Percentiles rank a stretch among this genome's conserved stretches.
These are phyloP conservation scores for Aureobasidium sp. DNA, from an alignment of 2,329 filamentous ascomycete genomes.

Conservation along the genomic window DNA sequence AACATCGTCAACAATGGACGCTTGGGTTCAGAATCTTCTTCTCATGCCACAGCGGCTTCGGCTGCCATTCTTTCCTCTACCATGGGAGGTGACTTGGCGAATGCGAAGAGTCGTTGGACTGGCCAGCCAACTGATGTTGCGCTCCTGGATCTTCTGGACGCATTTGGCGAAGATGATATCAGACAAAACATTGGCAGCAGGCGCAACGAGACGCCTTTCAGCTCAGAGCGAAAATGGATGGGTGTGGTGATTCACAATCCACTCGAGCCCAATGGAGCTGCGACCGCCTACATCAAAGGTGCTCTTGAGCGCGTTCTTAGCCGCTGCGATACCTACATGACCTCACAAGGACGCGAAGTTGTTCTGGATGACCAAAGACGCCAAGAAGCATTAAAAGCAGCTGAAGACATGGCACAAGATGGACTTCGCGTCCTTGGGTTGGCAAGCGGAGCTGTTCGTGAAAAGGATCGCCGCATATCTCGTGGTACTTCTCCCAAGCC, in stretches of 20 bases:
- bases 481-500: conserved; percentile 32
- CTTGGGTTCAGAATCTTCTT: conserved; percentile 62
- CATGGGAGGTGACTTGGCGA: conserved; percentile 52
- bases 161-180: conserved; percentile 84
- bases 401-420: conserved; percentile 79
- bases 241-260: conserved; percentile 70
- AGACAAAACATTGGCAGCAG: conserved; percentile 78
- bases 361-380: conserved; percentile 70
- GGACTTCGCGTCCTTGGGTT: conserved; percentile 89
- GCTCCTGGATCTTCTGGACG: conserved; percentile 88
- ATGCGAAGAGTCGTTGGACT: conserved; percentile 80
- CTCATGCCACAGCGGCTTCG: conserved; percentile 57
- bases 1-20: conserved; percentile 96
- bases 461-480: conserved; percentile 27
- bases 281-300: conserved; percentile 92
- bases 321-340: conserved; percentile 85
- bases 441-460: conserved; percentile 65
- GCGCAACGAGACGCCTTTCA: conserved; percentile 84
- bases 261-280: conserved; percentile 53
- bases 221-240: conserved; percentile 99
- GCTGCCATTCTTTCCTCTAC: conserved; percentile 83
- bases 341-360: conserved; percentile 77
- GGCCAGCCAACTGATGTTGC: conserved; percentile 96
- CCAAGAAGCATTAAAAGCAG: conserved; percentile 68
- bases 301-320: conserved; percentile 80